Conservation (phyloP, 805 yeast species). For the Wickerhamiella hasegawae region DNA sequence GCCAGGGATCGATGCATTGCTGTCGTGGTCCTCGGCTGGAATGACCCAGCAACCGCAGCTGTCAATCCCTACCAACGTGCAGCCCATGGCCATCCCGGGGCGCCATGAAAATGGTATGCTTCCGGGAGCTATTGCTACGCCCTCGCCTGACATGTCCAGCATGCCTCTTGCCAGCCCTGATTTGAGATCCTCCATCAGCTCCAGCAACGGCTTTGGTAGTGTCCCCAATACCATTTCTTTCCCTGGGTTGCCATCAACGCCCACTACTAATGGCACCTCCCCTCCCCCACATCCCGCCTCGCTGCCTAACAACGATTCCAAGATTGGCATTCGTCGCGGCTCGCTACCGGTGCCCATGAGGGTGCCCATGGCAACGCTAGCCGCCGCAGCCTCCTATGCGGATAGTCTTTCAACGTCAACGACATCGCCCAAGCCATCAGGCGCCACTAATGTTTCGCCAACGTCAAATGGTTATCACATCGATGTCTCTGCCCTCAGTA, state of each 20-base stretch:
- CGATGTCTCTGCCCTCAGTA: conserved; percentile 19
- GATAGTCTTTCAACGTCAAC: too few species aligned
- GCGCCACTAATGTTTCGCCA: too few species aligned
- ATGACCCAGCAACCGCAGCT: too few species aligned
- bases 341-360: neutral
- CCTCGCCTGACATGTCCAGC: neutral
- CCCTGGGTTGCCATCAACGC: too few species aligned
- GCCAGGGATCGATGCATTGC: conserved; percentile 8
- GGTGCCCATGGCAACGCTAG: neutral
- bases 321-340: neutral
- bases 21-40: conserved; percentile 9
- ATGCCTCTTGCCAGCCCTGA: too few species aligned
- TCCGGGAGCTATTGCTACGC: neutral
- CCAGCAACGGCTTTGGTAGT: too few species aligned
- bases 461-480: neutral
- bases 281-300: neutral
- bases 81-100: neutral
- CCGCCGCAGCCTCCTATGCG: neutral
- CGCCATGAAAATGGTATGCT: neutral
- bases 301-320: neutral
- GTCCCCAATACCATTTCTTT: too few species aligned
- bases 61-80: too few species aligned
- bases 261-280: too few species aligned
- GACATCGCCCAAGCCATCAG: too few species aligned
- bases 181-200: too few species aligned